A percentile compares a stretch with the other conserved stretches of the same genome.
These are phyloP conservation scores for Achaetomiella virescens DNA, from an alignment of 495 filamentous ascomycete species.

Conservation along the genomic window DNA sequence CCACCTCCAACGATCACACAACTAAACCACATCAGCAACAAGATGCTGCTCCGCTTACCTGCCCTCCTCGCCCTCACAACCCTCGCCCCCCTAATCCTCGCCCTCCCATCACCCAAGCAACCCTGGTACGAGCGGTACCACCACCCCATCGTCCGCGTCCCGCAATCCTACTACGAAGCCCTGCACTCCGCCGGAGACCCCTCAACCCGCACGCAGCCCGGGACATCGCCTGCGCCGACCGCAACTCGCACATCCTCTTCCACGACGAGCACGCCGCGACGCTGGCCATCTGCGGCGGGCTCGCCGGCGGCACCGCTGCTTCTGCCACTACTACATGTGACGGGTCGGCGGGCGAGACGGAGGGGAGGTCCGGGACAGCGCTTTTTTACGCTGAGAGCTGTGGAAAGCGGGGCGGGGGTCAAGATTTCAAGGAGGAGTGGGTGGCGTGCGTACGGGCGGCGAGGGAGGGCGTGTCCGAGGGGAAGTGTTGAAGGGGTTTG, in stretches of 20 bases:
- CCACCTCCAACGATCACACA: not conserved
- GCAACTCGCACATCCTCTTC: conserved; percentile 40
- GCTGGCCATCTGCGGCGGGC: conserved; percentile 49
- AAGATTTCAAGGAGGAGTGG: conserved; percentile 48
- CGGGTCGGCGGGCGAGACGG: conserved; percentile 33
- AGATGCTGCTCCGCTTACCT: conserved; percentile 18
- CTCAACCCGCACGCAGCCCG: conserved; percentile 33
- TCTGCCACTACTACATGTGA: conserved; percentile 36
- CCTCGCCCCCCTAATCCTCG: too few relatives aligned
- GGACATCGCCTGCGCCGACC: conserved; percentile 32
- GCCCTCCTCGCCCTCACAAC: conserved; percentile 7
- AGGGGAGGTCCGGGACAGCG: conserved; percentile 42
- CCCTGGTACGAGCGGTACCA: conserved; percentile 19
- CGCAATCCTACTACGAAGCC: conserved; percentile 31
- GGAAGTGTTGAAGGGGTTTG: conserved; percentile 42
- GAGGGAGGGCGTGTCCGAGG: conserved; percentile 40
- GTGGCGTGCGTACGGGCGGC: conserved; percentile 46
- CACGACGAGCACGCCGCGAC: conserved; percentile 50
- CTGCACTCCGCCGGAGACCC: conserved; percentile 28
- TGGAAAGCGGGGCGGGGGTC: conserved; percentile 36
- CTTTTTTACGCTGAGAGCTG: conserved; percentile 38
- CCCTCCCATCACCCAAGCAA: conserved; percentile 15
- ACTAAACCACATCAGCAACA: not conserved
- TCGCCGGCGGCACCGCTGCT: too few relatives aligned
- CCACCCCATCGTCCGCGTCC: conserved; percentile 22